Evolutionary conservation across 1,284 basidiomycete genomes (phyloP).

Genomic region (Ceratobasidium sp.): DNA sequence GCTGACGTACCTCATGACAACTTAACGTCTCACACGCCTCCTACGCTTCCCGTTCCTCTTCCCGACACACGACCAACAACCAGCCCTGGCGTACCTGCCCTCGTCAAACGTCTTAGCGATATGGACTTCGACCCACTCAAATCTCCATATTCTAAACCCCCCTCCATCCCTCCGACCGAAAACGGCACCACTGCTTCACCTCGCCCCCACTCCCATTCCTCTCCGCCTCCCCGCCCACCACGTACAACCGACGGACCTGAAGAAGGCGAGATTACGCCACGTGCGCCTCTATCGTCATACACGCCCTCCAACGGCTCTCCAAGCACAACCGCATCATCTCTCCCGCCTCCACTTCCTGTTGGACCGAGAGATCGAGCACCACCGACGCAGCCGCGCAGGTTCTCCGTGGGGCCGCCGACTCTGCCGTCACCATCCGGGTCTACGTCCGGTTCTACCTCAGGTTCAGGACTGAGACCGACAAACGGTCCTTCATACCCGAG

Average conservation of each 20-base stretch:
- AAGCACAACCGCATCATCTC: background rate
- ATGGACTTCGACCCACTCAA: slow-evolving; percentile 20
- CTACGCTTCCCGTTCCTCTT: background rate
- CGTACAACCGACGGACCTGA: slow-evolving; percentile 21
- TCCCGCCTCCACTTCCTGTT: background rate
- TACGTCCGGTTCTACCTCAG: slow-evolving; percentile 30
- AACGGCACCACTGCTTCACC: no score
- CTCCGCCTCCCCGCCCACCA: slow-evolving; percentile 7
- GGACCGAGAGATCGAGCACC: slow-evolving; percentile 22
- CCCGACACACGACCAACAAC: background rate
- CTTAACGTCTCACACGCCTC: slow-evolving; percentile 14
- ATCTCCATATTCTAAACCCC: background rate
- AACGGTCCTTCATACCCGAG: slow-evolving; percentile 6
- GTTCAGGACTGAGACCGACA: background rate
- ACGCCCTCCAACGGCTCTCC: slow-evolving; percentile 33
- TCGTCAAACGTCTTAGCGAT: slow-evolving; percentile 9
- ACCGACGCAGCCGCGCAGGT: slow-evolving; percentile 35
- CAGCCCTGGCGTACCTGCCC: slow-evolving; percentile 22
- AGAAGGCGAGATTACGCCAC: slow-evolving; percentile 38
- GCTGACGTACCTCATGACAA: slow-evolving; percentile 6
- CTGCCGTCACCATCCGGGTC: slow-evolving; percentile 2
- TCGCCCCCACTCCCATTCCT: background rate
- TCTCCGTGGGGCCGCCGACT: slow-evolving; percentile 10
- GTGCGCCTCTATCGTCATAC: slow-evolving; percentile 7
- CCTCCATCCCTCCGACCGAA: background rate